Base-by-base conservation (phyloP, 1,284 basidiomycete genomes). In the Marasmius fiardii region DNA sequence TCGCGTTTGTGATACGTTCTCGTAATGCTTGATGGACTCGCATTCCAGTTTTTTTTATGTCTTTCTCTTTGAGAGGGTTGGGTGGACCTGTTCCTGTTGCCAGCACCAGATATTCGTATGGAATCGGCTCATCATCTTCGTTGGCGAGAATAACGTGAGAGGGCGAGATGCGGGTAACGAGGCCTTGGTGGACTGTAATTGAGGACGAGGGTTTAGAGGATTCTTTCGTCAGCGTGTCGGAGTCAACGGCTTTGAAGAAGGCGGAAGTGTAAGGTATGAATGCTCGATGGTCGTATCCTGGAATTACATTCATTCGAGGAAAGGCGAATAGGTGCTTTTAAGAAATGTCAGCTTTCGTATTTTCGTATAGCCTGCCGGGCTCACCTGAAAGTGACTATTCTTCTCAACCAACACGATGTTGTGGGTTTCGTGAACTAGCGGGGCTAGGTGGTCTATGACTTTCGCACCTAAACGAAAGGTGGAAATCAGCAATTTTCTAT, bases 221-320 rank as follows among this genome's bases (percentile, higher is more conserved):
- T n/a, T 7, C 39, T 7, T 10, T 20, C 14, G 8, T 18, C 18
- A 50, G 28, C 11, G 53, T 41, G 11, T 16, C 23, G 16, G 18
- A 41, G 18, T 45, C 24, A 0, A 62, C 54, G 6, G 49, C 53
- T 3, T 59, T 51, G 28, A 64, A 59, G 48, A 68, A 69, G 10
- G 63, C 57, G 11, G 61, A 53, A 16, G 58, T 63, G 65, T 74
- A 80, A 1, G 78, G 78, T 20, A 81, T 69, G 59, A 77, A 77
- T 0, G 76, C 74, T 55, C 72, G 74, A 63, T 77, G 71, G 55
- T 74, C 71, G 58, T 73, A 70, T 4, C 66, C 65, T 0, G 72
- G 68, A 4, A 76, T 60, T 10, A 74, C 71, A 8, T 69, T 69
- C 57, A 74, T 71, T 28, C 78, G 71, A 0, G 78, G 78, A 59